Percentiles rank a stretch among this genome's conserved stretches.
phyloP scores from a whole-genome alignment of 306 rosid genomes.

The Prunus fruticosa region DNA sequence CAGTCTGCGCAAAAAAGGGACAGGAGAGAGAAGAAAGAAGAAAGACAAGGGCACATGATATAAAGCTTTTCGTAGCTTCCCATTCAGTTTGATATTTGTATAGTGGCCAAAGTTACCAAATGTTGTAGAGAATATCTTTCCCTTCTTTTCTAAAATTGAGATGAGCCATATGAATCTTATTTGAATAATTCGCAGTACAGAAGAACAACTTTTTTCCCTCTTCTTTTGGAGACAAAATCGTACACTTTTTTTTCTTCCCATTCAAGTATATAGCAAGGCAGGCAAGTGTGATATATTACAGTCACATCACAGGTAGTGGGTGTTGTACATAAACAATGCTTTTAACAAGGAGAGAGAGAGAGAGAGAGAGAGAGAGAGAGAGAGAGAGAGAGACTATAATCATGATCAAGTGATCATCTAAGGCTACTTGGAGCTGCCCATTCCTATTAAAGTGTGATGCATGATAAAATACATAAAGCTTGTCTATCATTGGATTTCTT shows the following conservation, averaged over 20 bases:
- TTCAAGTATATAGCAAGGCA: no score
- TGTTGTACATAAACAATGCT: no score
- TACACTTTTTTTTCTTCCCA: no score
- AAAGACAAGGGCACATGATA: neutral
- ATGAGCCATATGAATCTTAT: neutral
- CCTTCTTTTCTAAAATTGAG: neutral
- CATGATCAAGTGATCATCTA: neutral
- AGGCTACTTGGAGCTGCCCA: neutral
- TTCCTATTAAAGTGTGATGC: neutral
- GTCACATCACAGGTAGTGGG: no score
- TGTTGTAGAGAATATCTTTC: neutral
- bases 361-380: no score
- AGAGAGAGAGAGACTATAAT: no score
- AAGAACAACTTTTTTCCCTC: no score
- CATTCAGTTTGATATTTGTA: neutral
- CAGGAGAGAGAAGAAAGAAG: neutral
- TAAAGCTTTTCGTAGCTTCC: neutral
- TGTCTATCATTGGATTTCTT: neutral
- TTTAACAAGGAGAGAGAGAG: no score
- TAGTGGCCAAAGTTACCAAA: neutral
- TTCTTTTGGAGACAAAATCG: no score
- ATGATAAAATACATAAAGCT: neutral
- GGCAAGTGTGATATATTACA: no score
- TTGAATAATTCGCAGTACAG: no score
- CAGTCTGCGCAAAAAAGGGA: neutral